Base-by-base conservation (phyloP, 179 eudicot species). In the Nepenthes alata region DNA sequence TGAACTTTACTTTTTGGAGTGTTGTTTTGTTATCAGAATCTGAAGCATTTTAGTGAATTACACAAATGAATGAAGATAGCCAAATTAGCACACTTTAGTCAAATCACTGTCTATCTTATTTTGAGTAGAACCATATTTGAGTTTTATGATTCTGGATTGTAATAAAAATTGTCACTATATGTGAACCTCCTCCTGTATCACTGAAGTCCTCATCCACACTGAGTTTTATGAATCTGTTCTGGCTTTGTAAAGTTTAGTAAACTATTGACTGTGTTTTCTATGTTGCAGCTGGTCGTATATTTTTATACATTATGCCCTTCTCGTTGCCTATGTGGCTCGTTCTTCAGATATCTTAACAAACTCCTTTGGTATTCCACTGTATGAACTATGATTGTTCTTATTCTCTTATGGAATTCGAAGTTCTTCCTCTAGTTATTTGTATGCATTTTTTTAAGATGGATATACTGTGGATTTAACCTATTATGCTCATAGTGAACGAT, bases 241-340 rank as follows among this genome's bases (percentile, higher is more conserved):
- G 49, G 39, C 8, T 38, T 35, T 12, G 61, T 47, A 11, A 11
- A 53, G 11, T 10, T 49, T 45, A 41, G 13, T 68, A 48, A 16
- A 50, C 71, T 75, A 47, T 69, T 38, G 54, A 48, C 54, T 45
- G 36, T 39, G 9, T 48, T 47, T 65, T 69, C 59, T 68, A 54
- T 74, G 59, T 65, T 81, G 83, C 96, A 88, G 98, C 77, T 91
- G 98, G 96, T 84, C 95, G 7, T 89, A 91, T 77, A 83, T 91
- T 60, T 89, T 91, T 69, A 86, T 91, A 61, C 95, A 88, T 70
- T 88, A 91, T 41, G 95, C 98, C 45, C 96, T 91, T 70, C 91
- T 91, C 47, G 86, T 91, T 72, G 98, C 96, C 35, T 91, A 91
- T 63, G 83, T 83, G 53, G 89, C 96, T 72, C 98, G 98, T 55